Evolutionary conservation across 192 early-diverging fungal species (phyloP), one percentile per base, ranked within the genome.

Genomic region (Globomyces pollinis-pini): DNA sequence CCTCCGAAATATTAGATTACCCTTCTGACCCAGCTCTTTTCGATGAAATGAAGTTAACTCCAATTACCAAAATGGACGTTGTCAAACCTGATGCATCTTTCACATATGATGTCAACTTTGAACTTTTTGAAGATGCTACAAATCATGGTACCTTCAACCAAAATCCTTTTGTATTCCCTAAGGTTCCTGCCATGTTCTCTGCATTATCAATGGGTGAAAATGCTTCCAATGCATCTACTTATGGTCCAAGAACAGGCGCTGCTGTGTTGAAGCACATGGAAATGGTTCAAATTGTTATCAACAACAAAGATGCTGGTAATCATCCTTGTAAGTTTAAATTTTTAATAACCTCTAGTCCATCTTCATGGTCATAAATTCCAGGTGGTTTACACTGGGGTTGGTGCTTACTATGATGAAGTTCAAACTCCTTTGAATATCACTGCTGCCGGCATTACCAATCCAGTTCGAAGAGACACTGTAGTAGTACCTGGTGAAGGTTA

Each of bases 101-200:
- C 38, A 60, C 52, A 5, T 56, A 89, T 61, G 79, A 81, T 15
- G 84, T 86, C 23, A 62, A 60, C 42, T 85, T 90, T 55, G 69
- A 75, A 33, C 77, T 86, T 63, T 75, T 73, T 49, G 75, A 69
- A 50, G 87, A 91, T 56, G 85, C 84, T 41, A 65, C 77, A 65
- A 91, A 91, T 80, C 85, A 87, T 69, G 88, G 82, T 35, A 74
- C 83, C 1, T 92, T 91, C 80, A 89, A 90, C 77, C 77, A 84
- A 34, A 77, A 84, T 49, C 71, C 83, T 13, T 91, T 79, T 54
- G 70, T 80, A 39, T 56, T 57, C 55, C 85, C 87, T 50, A 73
- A 67, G 41, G 80, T 87, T 38, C 90, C 88, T 15, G 47, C 80
- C 0, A 57, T 90, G 38, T 76, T 83, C 38, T 84, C 84, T 4